Base-by-base conservation (phyloP, 2,329 filamentous ascomycete species). In the Metarhizium humberi region DNA sequence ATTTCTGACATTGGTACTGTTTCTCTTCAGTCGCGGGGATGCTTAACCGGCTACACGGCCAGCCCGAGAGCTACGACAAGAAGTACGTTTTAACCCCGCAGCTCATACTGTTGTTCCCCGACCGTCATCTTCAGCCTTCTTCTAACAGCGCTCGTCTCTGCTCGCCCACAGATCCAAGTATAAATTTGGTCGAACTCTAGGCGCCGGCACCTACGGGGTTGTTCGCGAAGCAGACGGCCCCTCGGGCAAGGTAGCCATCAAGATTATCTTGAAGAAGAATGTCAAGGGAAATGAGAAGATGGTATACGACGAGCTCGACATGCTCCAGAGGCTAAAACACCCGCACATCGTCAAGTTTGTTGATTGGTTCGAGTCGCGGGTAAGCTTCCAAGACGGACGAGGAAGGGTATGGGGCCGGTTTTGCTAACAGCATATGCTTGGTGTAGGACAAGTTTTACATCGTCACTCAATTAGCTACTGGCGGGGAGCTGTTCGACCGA, bases 211-310 rank as follows among this genome's bases (percentile, higher is more conserved):
- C 65, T 99, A 99, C 79, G 94, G 94, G 67, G 95, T 99, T 67
- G 94, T 99, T 66, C 85, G 94, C 65, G 94, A 99, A 75, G 94
- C 94, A 58, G 91, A 96, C 59, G 82, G 89, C 63, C 84, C 87
- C 46, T 80, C 81, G 20, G 90, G 90, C 70, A 82, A 96, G 78
- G 92, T 95, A 58, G 94, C 94, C 45, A 83, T 99, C 73, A 99
- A 99, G 80, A 97, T 99, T 71, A 99, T 99, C 72, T 78, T 97
- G 67, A 99, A 99, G 82, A 96, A 96, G 78, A 97, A 96, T 73
- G 92, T 99, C 69, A 95, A 92, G 71, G 92, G 92, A 61, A 97
- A 97, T 66, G 94, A 99, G 78, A 85, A 87, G 71, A 99, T 99
- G 94, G 94, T 99, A 45, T 94, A 95, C 71, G 94, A 99, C 71